A percentile compares a stretch with the other conserved stretches of the same genome.
Evolutionary conservation across 2,329 filamentous ascomycete genomes (phyloP).

Genomic region (Huntiella abstrusa): DNA sequence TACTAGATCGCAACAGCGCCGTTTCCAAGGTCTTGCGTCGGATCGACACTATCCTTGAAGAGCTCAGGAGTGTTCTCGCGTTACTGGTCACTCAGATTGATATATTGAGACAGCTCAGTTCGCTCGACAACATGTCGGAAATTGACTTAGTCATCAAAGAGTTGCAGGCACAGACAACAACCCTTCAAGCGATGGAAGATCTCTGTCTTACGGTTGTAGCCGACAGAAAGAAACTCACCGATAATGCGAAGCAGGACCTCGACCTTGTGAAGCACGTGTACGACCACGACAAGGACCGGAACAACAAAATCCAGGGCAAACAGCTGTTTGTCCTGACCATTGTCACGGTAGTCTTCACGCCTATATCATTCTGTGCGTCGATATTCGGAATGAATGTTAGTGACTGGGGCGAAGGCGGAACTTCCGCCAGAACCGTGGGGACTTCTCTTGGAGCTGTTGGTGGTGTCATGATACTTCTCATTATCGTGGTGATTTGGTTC

Average conservation of each 20-base stretch:
- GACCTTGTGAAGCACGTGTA: too few relatives aligned
- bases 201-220: too few relatives aligned
- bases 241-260: too few relatives aligned
- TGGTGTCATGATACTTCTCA: not conserved
- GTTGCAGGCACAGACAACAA: too few relatives aligned
- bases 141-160: too few relatives aligned
- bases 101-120: too few relatives aligned
- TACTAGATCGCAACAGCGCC: too few relatives aligned
- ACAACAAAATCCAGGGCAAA: not conserved
- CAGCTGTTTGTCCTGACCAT: not conserved
- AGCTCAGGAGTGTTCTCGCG: not conserved
- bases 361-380: conserved; percentile 1
- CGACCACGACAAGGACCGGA: too few relatives aligned
- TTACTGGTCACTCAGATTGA: not conserved
- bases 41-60: not conserved
- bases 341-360: conserved; percentile 1
- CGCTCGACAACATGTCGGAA: too few relatives aligned
- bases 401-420: not conserved
- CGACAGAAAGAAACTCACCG: too few relatives aligned
- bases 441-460: not conserved
- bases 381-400: conserved; percentile 1
- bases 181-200: too few relatives aligned
- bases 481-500: too few relatives aligned
- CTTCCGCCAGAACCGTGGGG: not conserved
- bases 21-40: not conserved